Conservation (phyloP, 768 basidiomycete genomes). For the Kwoniella newhampshirensis region DNA sequence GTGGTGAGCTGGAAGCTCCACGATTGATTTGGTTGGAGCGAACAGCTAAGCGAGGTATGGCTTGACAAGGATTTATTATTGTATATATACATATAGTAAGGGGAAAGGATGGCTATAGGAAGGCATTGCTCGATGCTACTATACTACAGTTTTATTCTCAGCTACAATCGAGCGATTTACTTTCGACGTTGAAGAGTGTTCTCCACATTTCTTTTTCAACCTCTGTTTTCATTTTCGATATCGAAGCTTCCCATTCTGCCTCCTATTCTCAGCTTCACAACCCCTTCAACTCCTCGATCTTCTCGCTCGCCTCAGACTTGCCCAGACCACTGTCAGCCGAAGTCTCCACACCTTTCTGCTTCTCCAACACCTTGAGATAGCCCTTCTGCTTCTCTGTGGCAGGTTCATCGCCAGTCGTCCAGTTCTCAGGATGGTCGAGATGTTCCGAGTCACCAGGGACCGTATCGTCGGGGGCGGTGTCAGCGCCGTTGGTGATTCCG, state of each 20-base stretch:
- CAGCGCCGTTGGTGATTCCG: neutral
- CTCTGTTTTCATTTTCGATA: too few species aligned
- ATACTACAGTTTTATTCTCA: too few species aligned
- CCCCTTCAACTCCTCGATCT: conserved; percentile 49
- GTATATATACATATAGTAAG: too few species aligned
- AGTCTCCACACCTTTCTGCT: conserved; percentile 40
- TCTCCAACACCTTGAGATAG: conserved; percentile 50
- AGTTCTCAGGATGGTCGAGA: conserved; percentile 52
- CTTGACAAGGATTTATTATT: too few species aligned
- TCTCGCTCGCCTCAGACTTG: conserved; percentile 51
- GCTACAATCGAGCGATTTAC: too few species aligned
- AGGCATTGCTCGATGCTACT: too few species aligned
- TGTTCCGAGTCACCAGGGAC: conserved; percentile 33
- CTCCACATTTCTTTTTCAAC: conserved; percentile 1
- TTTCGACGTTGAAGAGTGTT: neutral
- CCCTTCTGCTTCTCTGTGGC: conserved; percentile 53
- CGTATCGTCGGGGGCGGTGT: conserved; percentile 10
- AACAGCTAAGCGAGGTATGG: too few species aligned
- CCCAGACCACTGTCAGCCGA: conserved; percentile 27
- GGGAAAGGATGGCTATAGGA: too few species aligned
- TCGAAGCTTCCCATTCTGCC: neutral
- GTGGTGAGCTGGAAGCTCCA: too few species aligned
- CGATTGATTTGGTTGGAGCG: too few species aligned
- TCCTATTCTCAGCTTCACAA: neutral
- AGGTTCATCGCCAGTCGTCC: conserved; percentile 52